Percentiles rank a stretch among this genome's conserved stretches.
phyloP scores from a whole-genome alignment of 345 rosid species.

The Populus euphratica region DNA sequence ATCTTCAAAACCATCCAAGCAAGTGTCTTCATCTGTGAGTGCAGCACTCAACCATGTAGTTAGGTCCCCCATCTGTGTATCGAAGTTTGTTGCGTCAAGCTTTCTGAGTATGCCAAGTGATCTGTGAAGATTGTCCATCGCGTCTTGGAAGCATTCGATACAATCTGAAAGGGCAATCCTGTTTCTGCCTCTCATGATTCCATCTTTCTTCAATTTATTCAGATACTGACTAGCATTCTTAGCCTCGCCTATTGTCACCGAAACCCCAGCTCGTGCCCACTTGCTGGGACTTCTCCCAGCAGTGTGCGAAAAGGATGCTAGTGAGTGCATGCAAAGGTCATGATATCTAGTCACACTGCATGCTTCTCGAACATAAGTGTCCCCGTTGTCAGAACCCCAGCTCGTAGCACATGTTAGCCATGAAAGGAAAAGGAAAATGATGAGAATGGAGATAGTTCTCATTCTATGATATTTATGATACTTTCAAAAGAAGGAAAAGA shows the following conservation, averaged over 20 bases:
- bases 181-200: constrained; percentile 35
- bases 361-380: constrained; percentile 54
- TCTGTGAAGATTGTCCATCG: constrained; percentile 57
- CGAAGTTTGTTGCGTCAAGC: constrained; percentile 45
- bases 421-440: constrained; percentile 27
- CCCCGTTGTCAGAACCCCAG: not conserved
- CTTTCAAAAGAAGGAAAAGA: not conserved
- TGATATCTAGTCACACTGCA: constrained; percentile 72
- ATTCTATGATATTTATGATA: not conserved
- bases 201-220: constrained; percentile 22
- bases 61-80: constrained; percentile 54
- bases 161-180: constrained; percentile 63
- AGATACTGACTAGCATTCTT: constrained; percentile 37
- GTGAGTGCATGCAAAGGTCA: constrained; percentile 52
- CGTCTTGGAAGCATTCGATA: constrained; percentile 48
- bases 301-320: constrained; percentile 50
- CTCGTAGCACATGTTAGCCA: constrained; percentile 8
- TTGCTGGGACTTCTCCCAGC: constrained; percentile 63
- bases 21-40: constrained; percentile 67
- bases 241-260: constrained; percentile 59
- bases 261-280: constrained; percentile 88
- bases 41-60: constrained; percentile 69
- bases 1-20: constrained; percentile 69
- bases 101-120: constrained; percentile 54
- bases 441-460: not conserved